Percentiles rank a stretch among this genome's conserved stretches.
phyloP scores from a whole-genome alignment of 108 stramenopile species.

The Aurantiochytrium sp. region DNA sequence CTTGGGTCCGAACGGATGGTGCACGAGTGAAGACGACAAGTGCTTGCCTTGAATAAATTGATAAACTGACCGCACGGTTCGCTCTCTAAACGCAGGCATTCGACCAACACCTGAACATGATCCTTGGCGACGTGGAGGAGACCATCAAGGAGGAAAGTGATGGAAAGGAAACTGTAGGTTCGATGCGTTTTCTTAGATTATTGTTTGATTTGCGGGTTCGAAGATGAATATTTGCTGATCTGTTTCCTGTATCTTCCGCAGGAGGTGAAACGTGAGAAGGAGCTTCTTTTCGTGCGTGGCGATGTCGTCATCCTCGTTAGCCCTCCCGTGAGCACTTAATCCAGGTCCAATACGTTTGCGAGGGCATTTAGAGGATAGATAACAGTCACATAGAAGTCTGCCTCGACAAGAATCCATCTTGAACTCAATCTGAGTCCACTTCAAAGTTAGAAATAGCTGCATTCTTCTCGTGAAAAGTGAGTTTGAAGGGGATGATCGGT shows the following conservation, averaged over 20 bases:
- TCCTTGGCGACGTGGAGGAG: constrained; percentile 96
- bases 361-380: too few species aligned
- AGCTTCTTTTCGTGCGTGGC: constrained; percentile 98
- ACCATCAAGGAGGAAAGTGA: constrained; percentile 89
- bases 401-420: too few species aligned
- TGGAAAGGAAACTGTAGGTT: background rate
- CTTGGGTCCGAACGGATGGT: too few species aligned
- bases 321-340: constrained; percentile 44
- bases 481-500: too few species aligned
- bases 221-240: background rate
- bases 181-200: background rate
- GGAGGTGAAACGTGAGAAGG: constrained; percentile 74
- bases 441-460: too few species aligned
- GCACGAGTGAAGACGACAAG: too few species aligned
- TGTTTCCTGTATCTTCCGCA: background rate
- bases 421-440: too few species aligned
- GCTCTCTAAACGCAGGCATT: constrained; percentile 59
- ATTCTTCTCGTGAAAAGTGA: too few species aligned
- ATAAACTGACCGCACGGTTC: too few species aligned
- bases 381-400: too few species aligned
- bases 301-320: constrained; percentile 73
- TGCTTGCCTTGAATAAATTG: too few species aligned
- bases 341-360: background rate
- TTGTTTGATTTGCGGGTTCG: background rate
- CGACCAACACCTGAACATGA: constrained; percentile 99